Conservation (phyloP, 345 rosid species). For the Arabis hirsuta region DNA sequence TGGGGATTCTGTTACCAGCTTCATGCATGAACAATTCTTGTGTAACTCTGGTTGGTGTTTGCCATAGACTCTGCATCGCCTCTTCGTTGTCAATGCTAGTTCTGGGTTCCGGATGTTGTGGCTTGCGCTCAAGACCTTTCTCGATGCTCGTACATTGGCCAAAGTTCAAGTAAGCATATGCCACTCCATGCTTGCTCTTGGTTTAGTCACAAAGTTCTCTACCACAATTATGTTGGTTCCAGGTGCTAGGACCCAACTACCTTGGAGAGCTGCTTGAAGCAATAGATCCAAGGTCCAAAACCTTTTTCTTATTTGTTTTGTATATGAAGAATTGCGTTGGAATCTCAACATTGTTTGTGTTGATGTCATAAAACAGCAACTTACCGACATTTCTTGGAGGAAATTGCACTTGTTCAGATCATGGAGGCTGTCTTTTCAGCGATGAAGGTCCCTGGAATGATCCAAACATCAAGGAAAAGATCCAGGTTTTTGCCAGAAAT, state of each 20-base stretch:
- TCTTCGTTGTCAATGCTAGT: constrained; percentile 88
- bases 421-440: constrained; percentile 87
- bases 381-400: constrained; percentile 96
- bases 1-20: not conserved
- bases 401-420: constrained; percentile 69
- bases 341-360: constrained; percentile 17
- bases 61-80: constrained; percentile 73
- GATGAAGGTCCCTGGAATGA: constrained; percentile 93
- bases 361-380: constrained; percentile 58
- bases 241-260: constrained; percentile 87
- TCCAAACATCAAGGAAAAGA: constrained; percentile 61
- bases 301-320: not conserved
- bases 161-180: constrained; percentile 72
- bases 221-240: constrained; percentile 30
- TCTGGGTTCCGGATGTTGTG: constrained; percentile 90
- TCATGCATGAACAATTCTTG: constrained; percentile 4
- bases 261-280: constrained; percentile 70
- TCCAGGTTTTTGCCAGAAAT: constrained; percentile 20
- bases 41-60: constrained; percentile 13
- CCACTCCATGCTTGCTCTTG: constrained; percentile 11
- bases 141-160: constrained; percentile 75
- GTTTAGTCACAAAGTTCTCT: not conserved
- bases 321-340: constrained; percentile 3
- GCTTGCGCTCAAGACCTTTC: constrained; percentile 93
- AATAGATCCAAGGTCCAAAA: constrained; percentile 69